phyloP scores from a whole-genome alignment of 805 yeast species.

The Metschnikowia colocasiae region DNA sequence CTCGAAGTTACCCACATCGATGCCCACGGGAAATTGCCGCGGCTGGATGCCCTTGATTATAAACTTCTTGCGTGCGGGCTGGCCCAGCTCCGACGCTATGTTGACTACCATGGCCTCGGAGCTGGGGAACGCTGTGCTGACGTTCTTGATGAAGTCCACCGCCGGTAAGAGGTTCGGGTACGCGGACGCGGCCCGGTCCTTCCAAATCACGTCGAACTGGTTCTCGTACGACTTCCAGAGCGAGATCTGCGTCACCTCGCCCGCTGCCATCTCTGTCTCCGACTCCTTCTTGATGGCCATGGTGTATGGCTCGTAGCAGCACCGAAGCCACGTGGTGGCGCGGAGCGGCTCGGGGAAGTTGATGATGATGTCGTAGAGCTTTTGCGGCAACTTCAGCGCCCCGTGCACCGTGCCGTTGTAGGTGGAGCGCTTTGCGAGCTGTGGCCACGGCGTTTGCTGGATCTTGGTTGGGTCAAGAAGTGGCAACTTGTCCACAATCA shows the following conservation, averaged over 20 bases:
- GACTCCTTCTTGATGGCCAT: constrained; percentile 22
- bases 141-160: constrained; percentile 94
- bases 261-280: constrained; percentile 31
- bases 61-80: constrained; percentile 64
- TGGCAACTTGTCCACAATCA: constrained; percentile 40
- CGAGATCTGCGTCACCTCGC: constrained; percentile 92
- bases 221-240: constrained; percentile 93
- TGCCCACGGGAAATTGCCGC: constrained; percentile 53
- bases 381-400: constrained; percentile 58
- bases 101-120: constrained; percentile 92
- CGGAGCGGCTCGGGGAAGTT: constrained; percentile 78
- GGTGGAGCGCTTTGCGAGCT: constrained; percentile 50
- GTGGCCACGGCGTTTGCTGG: constrained; percentile 22
- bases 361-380: constrained; percentile 57
- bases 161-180: constrained; percentile 67
- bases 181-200: constrained; percentile 29
- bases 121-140: constrained; percentile 78
- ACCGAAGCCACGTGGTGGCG: constrained; percentile 92
- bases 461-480: constrained; percentile 31
- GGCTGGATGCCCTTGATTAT: constrained; percentile 95
- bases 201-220: constrained; percentile 68
- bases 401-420: constrained; percentile 51
- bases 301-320: constrained; percentile 72
- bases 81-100: constrained; percentile 34
- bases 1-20: constrained; percentile 42